Evolutionary conservation across 306 rosid genomes (phyloP).

Genomic region (Sindora glabra): DNA sequence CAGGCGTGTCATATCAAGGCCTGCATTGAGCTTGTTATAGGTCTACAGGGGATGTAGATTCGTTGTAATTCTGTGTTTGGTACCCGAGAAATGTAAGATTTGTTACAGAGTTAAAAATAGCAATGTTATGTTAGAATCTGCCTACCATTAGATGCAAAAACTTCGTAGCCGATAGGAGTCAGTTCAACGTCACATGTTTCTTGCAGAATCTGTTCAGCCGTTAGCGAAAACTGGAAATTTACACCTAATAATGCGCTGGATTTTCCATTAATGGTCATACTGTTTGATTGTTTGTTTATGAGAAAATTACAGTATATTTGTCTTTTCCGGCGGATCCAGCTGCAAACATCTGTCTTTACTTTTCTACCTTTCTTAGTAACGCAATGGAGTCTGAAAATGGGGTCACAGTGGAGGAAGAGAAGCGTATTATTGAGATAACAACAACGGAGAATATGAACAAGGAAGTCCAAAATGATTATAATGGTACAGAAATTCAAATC

Average conservation of each 20-base stretch:
- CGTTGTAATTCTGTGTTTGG: slow-evolving; percentile 8
- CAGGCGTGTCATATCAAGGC: slow-evolving; percentile 15
- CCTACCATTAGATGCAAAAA: too few relatives aligned
- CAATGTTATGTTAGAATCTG: background rate
- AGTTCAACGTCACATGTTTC: too few relatives aligned
- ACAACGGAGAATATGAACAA: slow-evolving; percentile 25
- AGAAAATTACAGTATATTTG: background rate
- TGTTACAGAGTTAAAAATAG: background rate
- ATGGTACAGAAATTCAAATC: slow-evolving; percentile 29
- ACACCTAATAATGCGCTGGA: background rate
- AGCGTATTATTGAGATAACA: slow-evolving; percentile 43
- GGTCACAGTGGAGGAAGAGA: slow-evolving; percentile 63
- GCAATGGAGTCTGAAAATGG: slow-evolving; percentile 71
- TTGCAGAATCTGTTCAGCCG: too few relatives aligned
- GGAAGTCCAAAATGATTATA: slow-evolving; percentile 26
- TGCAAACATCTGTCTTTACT: background rate
- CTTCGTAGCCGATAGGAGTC: too few relatives aligned
- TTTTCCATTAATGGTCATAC: background rate
- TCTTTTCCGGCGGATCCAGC: background rate
- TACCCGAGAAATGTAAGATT: slow-evolving; percentile 8
- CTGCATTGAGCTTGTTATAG: slow-evolving; percentile 10
- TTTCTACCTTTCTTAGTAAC: slow-evolving; percentile 10
- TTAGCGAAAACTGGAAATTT: background rate
- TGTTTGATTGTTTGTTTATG: background rate
- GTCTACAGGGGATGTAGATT: slow-evolving; percentile 18